These are phyloP conservation scores for Russula dissimulans DNA, from an alignment of 768 basidiomycete genomes.

Conservation along the genomic window DNA sequence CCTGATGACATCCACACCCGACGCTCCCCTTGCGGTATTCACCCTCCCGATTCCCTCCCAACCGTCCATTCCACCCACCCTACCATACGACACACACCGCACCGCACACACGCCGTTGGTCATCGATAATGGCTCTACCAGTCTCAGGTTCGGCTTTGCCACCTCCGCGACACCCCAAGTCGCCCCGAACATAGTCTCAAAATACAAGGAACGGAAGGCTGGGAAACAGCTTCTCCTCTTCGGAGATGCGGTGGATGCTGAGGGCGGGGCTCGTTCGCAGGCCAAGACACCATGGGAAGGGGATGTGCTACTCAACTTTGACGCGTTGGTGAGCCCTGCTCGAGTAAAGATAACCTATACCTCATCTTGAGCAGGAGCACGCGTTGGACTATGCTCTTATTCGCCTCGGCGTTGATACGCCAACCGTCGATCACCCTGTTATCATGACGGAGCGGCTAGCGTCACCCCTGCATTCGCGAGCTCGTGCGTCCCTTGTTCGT, in stretches of 20 bases:
- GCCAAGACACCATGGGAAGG: conserved; percentile 87
- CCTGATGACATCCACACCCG: neutral
- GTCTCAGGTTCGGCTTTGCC: conserved; percentile 76
- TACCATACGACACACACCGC: conserved; percentile 13
- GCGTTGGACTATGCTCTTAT: conserved; percentile 89
- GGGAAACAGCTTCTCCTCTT: conserved; percentile 81
- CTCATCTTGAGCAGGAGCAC: conserved; percentile 59
- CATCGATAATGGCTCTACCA: conserved; percentile 85
- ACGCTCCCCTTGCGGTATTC: conserved; percentile 1
- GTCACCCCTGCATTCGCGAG: conserved; percentile 81
- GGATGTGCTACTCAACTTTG: conserved; percentile 84
- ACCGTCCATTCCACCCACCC: conserved; percentile 3
- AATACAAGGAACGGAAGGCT: conserved; percentile 82
- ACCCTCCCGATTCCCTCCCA: conserved; percentile 7
- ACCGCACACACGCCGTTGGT: conserved; percentile 49
- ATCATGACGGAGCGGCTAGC: conserved; percentile 89
- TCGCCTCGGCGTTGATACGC: conserved; percentile 71
- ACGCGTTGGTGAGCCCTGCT: conserved; percentile 68
- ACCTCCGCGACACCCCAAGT: conserved; percentile 47
- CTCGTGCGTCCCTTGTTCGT: conserved; percentile 44
- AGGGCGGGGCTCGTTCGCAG: conserved; percentile 74
- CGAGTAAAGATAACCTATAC: neutral
- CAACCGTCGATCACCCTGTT: conserved; percentile 75
- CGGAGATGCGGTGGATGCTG: conserved; percentile 79
- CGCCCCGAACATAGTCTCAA: conserved; percentile 65